A percentile compares a stretch with the other conserved stretches of the same genome.
These are phyloP conservation scores for Verticillium nonalfalfae DNA, from an alignment of 2,329 filamentous ascomycete species.

Conservation along the genomic window DNA sequence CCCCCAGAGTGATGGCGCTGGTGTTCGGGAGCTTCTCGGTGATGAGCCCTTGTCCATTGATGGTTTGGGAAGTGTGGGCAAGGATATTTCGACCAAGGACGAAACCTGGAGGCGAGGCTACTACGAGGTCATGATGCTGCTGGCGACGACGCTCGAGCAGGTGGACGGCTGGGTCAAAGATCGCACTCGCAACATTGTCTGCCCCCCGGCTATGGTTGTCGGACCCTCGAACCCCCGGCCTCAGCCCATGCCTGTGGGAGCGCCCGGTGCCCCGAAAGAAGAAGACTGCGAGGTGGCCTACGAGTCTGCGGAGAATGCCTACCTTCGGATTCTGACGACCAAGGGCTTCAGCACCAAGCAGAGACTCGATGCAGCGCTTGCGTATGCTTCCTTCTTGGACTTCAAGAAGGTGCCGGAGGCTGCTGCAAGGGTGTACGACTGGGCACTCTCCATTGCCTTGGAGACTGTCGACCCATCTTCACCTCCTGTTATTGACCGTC, in stretches of 20 bases:
- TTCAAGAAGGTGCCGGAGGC: conserved; percentile 62
- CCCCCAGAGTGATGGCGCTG: conserved; percentile 59
- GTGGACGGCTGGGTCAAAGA: conserved; percentile 75
- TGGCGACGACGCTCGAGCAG: conserved; percentile 71
- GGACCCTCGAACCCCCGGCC: conserved; percentile 82
- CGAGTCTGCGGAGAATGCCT: conserved; percentile 67
- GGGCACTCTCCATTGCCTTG: conserved; percentile 70
- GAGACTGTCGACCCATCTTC: conserved; percentile 38
- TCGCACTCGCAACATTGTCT: conserved; percentile 57
- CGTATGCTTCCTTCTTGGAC: conserved; percentile 79
- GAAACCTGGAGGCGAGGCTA: conserved; percentile 85
- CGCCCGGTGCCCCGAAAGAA: conserved; percentile 59
- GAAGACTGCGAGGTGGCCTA: conserved; percentile 69
- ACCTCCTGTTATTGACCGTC: conserved; percentile 43
- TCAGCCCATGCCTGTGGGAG: conserved; percentile 61
- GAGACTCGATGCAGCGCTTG: conserved; percentile 72
- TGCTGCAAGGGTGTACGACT: conserved; percentile 65
- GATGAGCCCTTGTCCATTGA: conserved; percentile 48
- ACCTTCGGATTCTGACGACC: conserved; percentile 75
- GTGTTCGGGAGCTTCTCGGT: conserved; percentile 46
- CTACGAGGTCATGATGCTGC: conserved; percentile 72
- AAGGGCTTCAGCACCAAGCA: conserved; percentile 74
- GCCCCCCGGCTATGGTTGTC: conserved; percentile 66
- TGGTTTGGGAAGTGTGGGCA: conserved; percentile 44
- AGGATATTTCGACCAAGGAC: conserved; percentile 68